phyloP scores from a whole-genome alignment of 2,329 filamentous ascomycete genomes.

The Aspergillus fischeri region DNA sequence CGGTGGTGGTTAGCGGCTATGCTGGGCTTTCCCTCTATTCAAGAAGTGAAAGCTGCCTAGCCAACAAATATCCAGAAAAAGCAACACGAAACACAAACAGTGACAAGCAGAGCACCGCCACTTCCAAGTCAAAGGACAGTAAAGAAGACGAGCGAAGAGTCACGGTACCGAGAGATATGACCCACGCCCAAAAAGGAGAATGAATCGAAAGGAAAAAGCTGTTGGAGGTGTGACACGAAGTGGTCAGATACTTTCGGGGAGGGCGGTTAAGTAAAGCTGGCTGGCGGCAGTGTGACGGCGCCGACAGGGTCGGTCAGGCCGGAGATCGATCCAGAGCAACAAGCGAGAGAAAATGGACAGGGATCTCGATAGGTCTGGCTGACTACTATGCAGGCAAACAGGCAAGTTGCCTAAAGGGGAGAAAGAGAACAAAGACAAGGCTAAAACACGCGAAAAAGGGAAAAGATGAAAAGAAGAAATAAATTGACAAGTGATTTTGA shows the following conservation, averaged over 20 bases:
- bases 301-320: slow-evolving; percentile 18
- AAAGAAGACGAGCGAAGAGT: slow-evolving; percentile 1
- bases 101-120: neutral
- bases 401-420: slow-evolving; percentile 20
- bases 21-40: slow-evolving; percentile 1
- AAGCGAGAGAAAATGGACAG: slow-evolving; percentile 21
- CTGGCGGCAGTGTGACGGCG: slow-evolving; percentile 23
- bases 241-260: slow-evolving; percentile 14
- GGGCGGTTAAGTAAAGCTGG: slow-evolving; percentile 23
- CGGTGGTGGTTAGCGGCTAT: slow-evolving; percentile 15
- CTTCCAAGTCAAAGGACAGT: neutral
- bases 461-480: slow-evolving; percentile 5
- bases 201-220: slow-evolving; percentile 11
- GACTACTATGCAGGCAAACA: slow-evolving; percentile 17
- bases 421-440: slow-evolving; percentile 27
- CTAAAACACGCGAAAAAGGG: neutral
- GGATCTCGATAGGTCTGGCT: slow-evolving; percentile 12
- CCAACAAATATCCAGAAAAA: slow-evolving; percentile 1
- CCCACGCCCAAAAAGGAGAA: slow-evolving; percentile 4
- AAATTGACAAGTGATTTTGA: slow-evolving; percentile 5
- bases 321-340: slow-evolving; percentile 19
- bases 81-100: neutral
- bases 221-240: slow-evolving; percentile 11
- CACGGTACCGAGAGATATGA: slow-evolving; percentile 5
- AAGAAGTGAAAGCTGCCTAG: slow-evolving; percentile 6